Conservation (phyloP, 1,284 basidiomycete genomes). For the Ustilago cynodontis region DNA sequence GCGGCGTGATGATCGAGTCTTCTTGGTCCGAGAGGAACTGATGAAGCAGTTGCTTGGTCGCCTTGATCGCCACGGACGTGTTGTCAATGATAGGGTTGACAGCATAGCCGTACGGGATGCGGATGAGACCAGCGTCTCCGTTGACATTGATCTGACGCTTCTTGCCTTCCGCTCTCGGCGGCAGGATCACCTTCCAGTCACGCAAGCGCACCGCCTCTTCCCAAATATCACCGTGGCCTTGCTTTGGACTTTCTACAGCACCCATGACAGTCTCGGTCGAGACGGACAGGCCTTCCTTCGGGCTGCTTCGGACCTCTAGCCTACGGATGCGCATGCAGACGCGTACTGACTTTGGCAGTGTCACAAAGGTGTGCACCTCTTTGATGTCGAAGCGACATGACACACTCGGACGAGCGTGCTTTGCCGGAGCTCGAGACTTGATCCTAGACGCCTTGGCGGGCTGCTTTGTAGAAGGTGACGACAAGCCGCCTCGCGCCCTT, state of each 20-base stretch:
- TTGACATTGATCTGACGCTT: constrained; percentile 71
- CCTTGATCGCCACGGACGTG: constrained; percentile 71
- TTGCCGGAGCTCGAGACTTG: neutral
- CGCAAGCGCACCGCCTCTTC: constrained; percentile 81
- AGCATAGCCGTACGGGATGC: constrained; percentile 83
- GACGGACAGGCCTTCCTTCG: constrained; percentile 53
- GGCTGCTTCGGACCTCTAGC: constrained; percentile 60
- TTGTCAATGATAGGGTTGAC: constrained; percentile 74
- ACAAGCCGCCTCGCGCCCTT: neutral
- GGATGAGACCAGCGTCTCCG: constrained; percentile 79
- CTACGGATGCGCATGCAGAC: constrained; percentile 60
- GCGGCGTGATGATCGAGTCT: constrained; percentile 62
- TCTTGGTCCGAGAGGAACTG: constrained; percentile 69
- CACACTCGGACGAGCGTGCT: constrained; percentile 16
- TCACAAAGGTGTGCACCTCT: constrained; percentile 65
- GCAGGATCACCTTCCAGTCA: constrained; percentile 73
- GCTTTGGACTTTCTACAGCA: constrained; percentile 71
- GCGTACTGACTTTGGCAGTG: constrained; percentile 66
- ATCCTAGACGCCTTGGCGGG: neutral
- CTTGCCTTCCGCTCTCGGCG: constrained; percentile 19
- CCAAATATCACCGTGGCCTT: constrained; percentile 74
- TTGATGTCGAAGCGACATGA: constrained; percentile 43
- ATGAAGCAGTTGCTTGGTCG: constrained; percentile 71
- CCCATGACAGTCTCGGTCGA: constrained; percentile 70
- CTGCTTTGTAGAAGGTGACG: neutral